Conservation (phyloP, 2,329 filamentous ascomycete genomes). For the Cytospora leucostoma region DNA sequence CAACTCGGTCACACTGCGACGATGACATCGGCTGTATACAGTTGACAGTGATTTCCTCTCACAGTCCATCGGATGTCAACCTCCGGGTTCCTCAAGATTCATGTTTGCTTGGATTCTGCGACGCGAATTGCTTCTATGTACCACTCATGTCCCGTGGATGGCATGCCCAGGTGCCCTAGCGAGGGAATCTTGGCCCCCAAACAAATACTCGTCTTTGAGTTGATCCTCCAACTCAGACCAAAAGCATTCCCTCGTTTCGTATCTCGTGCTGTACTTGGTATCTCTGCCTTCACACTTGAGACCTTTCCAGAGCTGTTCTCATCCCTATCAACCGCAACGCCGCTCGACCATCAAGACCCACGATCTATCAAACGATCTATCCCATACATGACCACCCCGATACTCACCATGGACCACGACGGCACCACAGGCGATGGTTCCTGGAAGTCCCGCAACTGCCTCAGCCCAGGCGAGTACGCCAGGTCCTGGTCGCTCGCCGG, state of each 20-base stretch:
- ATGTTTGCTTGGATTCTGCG: slow-evolving; percentile 2
- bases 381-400: not conserved
- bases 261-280: not conserved
- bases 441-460: slow-evolving; percentile 23
- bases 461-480: slow-evolving; percentile 1
- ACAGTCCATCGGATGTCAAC: not conserved
- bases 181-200: not conserved
- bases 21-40: slow-evolving; percentile 4
- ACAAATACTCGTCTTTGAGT: not conserved
- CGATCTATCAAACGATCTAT: no score
- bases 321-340: not conserved
- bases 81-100: not conserved
- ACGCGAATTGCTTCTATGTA: not conserved
- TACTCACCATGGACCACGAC: slow-evolving; percentile 4
- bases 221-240: not conserved
- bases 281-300: not conserved
- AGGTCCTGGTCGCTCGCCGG: slow-evolving; percentile 11
- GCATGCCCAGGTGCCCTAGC: no score
- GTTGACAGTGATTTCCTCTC: not conserved
- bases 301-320: not conserved
- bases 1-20: slow-evolving; percentile 5
- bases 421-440: not conserved
- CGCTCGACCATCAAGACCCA: no score
- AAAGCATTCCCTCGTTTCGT: not conserved
- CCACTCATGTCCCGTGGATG: not conserved